Conservation (phyloP, 768 basidiomycete species). For the Termitomyces sp. region DNA sequence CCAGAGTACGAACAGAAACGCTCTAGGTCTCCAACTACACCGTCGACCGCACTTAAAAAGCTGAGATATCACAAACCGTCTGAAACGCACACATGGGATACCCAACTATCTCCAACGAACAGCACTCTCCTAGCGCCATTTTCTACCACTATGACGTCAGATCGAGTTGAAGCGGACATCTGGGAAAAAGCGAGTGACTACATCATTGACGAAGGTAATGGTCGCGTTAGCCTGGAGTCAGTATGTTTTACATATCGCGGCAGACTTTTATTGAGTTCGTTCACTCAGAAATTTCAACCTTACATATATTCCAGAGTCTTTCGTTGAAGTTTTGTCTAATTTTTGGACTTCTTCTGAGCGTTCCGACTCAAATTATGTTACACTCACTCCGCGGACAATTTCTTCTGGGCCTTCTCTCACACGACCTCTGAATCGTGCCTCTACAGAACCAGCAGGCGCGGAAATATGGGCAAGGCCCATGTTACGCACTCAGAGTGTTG, state of each 20-base stretch:
- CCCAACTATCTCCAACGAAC: neutral
- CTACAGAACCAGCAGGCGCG: conserved; percentile 26
- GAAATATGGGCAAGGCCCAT: conserved; percentile 10
- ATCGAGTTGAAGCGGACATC: conserved; percentile 28
- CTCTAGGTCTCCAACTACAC: conserved; percentile 11
- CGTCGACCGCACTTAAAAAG: conserved; percentile 10
- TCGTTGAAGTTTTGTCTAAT: conserved; percentile 40
- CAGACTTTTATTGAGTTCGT: conserved; percentile 3
- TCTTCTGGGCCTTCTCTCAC: conserved; percentile 3
- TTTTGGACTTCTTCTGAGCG: conserved; percentile 39
- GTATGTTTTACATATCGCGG: conserved; percentile 12
- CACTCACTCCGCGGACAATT: conserved; percentile 2
- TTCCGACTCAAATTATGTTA: conserved; percentile 20
- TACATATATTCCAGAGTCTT: conserved; percentile 43
- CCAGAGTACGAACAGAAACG: conserved; percentile 40
- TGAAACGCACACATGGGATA: neutral
- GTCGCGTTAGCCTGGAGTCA: conserved; percentile 53
- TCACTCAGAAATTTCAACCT: conserved; percentile 33
- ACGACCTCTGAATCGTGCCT: conserved; percentile 27
- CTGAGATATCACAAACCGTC: conserved; percentile 12
- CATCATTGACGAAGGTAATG: conserved; percentile 43
- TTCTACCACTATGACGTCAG: conserved; percentile 13
- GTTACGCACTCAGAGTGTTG: conserved; percentile 25
- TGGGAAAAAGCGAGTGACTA: conserved; percentile 45
- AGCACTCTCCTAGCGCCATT: neutral